A percentile compares a stretch with the other conserved stretches of the same genome.
phyloP scores from a whole-genome alignment of 1,139 yeast genomes.

The Saccharomycopsis crataegensis region DNA sequence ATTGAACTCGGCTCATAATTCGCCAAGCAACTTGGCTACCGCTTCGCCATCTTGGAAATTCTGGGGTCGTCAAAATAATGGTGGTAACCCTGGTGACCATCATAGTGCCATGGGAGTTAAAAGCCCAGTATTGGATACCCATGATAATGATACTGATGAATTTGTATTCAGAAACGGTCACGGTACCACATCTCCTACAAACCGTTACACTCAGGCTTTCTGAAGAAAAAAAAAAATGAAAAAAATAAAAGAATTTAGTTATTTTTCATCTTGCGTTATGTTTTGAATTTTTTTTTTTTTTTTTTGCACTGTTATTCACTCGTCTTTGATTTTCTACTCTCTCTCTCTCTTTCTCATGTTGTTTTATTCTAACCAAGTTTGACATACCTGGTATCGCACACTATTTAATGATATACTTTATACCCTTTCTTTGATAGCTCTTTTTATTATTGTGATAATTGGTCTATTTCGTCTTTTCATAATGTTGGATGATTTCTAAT shows the following conservation, averaged over 20 bases:
- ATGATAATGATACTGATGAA: slow-evolving; percentile 8
- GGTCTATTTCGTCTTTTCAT: too few species aligned
- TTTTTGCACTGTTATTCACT: not conserved
- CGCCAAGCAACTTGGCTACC: not conserved
- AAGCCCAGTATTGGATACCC: slow-evolving; percentile 2
- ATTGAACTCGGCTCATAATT: slow-evolving; percentile 6
- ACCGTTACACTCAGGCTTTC: slow-evolving; percentile 3
- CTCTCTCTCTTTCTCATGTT: too few species aligned
- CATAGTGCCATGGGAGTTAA: not conserved
- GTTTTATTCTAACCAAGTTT: too few species aligned
- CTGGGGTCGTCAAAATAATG: not conserved
- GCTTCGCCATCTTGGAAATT: slow-evolving; percentile 2
- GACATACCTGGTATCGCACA: too few species aligned
- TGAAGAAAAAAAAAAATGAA: not conserved
- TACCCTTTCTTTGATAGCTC: too few species aligned
- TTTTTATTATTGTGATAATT: too few species aligned
- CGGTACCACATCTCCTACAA: not conserved
- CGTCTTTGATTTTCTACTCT: too few species aligned
- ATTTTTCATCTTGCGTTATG: too few species aligned
- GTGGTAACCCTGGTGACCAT: not conserved
- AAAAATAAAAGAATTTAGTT: not conserved
- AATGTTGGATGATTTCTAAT: too few species aligned
- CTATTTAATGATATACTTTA: too few species aligned
- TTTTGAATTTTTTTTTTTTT: not conserved
- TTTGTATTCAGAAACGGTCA: not conserved